A percentile compares a stretch with the other conserved stretches of the same genome.
These are phyloP conservation scores for Plasmodium relictum DNA, from an alignment of 169 alveolate genomes.

Conservation along the genomic window DNA sequence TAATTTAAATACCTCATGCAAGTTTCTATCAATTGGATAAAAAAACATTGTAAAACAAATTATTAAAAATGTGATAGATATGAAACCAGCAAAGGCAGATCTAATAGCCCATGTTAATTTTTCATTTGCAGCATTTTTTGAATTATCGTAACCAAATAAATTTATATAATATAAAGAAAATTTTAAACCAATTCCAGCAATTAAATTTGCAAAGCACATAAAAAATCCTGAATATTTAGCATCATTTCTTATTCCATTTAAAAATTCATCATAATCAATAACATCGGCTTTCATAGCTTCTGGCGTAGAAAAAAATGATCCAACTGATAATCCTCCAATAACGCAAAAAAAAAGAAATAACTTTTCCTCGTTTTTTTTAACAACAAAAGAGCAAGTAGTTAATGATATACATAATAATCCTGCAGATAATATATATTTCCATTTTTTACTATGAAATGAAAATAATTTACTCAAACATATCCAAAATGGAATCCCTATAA, in stretches of 20 bases:
- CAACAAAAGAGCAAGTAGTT: slow-evolving; percentile 9
- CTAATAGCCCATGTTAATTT: not conserved
- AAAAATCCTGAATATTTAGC: not conserved
- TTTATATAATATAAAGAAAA: slow-evolving; percentile 5
- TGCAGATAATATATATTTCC: not conserved
- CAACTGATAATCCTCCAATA: slow-evolving; percentile 1
- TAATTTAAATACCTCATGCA: not conserved
- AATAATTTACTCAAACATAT: not conserved
- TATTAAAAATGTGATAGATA: slow-evolving; percentile 4
- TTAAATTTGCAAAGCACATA: not conserved
- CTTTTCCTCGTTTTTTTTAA: not conserved
- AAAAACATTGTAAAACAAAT: not conserved
- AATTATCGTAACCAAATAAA: not conserved
- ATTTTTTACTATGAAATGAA: not conserved
- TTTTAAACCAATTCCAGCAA: slow-evolving; percentile 6
- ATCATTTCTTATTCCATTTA: slow-evolving; percentile 1
- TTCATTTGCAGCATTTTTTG: not conserved
- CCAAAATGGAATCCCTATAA: slow-evolving; percentile 2
- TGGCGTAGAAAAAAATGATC: not conserved
- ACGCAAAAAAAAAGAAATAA: slow-evolving; percentile 5
- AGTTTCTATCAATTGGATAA: not conserved
- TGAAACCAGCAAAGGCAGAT: not conserved
- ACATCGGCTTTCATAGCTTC: slow-evolving; percentile 6
- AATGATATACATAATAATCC: slow-evolving; percentile 5
- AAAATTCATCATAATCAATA: slow-evolving; percentile 2